Evolutionary conservation across 345 rosid species (phyloP).

Genomic region (Stellera chamaejasme): DNA sequence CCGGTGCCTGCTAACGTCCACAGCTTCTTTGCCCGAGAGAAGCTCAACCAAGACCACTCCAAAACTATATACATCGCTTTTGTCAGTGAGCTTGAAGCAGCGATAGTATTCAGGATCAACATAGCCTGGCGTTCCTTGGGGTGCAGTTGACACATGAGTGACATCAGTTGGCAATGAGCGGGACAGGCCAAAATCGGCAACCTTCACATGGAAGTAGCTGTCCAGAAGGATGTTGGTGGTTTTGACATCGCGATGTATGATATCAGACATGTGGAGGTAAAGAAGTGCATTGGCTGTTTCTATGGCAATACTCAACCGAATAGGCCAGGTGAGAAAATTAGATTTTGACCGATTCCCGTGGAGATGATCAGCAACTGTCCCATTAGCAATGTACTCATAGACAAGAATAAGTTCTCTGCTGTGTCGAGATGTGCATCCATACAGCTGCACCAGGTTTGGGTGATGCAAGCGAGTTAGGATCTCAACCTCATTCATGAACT

Average conservation of each 20-base stretch:
- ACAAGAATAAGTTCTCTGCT: constrained; percentile 82
- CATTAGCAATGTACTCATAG: constrained; percentile 81
- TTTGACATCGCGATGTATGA: constrained; percentile 87
- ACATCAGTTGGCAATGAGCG: constrained; percentile 61
- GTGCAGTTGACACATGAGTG: constrained; percentile 86
- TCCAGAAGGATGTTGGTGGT: constrained; percentile 81
- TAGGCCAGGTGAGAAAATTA: constrained; percentile 54
- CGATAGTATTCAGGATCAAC: constrained; percentile 84
- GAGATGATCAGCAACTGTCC: constrained; percentile 82
- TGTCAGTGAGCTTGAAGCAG: constrained; percentile 69
- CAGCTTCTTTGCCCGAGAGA: constrained; percentile 56
- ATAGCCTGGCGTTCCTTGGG: constrained; percentile 95
- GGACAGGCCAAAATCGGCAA: constrained; percentile 93
- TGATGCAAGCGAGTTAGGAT: constrained; percentile 65
- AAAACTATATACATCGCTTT: constrained; percentile 89
- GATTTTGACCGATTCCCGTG: constrained; percentile 45
- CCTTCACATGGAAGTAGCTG: constrained; percentile 51
- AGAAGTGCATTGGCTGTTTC: constrained; percentile 71
- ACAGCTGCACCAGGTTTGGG: constrained; percentile 55
- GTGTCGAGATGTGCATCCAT: constrained; percentile 70
- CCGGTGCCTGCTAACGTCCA: constrained; percentile 55
- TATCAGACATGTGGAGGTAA: constrained; percentile 52
- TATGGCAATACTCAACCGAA: constrained; percentile 65
- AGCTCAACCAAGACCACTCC: constrained; percentile 82
- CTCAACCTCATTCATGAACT: constrained; percentile 71